Percentiles rank a stretch among this genome's conserved stretches.
Conservation (phyloP, 192 early-diverging fungal species). For the Umbelopsis isabellina region DNA sequence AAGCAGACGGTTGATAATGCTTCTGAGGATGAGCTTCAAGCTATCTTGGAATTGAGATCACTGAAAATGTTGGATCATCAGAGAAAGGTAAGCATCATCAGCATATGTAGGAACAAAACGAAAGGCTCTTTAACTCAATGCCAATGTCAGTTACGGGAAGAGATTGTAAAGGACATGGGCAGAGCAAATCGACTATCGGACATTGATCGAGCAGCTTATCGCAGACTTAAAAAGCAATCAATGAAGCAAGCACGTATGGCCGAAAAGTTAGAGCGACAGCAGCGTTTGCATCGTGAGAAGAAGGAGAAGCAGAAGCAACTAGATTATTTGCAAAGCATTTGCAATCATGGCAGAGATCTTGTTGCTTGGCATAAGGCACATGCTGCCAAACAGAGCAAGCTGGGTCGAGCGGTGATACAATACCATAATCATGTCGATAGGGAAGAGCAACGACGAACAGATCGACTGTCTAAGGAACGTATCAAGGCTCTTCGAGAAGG, state of each 20-base stretch:
- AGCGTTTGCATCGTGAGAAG: constrained; percentile 86
- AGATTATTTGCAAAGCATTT: constrained; percentile 79
- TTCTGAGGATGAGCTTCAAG: constrained; percentile 66
- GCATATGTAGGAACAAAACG: neutral
- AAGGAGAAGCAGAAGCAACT: constrained; percentile 81
- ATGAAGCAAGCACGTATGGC: constrained; percentile 83
- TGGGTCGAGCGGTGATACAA: constrained; percentile 76
- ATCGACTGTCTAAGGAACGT: constrained; percentile 90
- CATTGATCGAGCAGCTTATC: constrained; percentile 75
- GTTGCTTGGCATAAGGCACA: constrained; percentile 72
- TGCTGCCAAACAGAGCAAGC: constrained; percentile 66
- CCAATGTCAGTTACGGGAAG: constrained; percentile 60
- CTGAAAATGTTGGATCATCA: constrained; percentile 82
- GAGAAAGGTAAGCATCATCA: constrained; percentile 51
- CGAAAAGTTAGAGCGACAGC: constrained; percentile 88
- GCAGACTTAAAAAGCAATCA: constrained; percentile 80
- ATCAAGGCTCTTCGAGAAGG: constrained; percentile 92
- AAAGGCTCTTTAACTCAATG: neutral
- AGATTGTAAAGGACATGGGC: constrained; percentile 72
- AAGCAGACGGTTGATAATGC: constrained; percentile 33
- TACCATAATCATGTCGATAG: constrained; percentile 84
- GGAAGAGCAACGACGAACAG: constrained; percentile 89
- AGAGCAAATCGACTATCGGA: constrained; percentile 78
- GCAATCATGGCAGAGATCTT: constrained; percentile 74
- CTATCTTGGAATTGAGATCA: constrained; percentile 84